A percentile compares a stretch with the other conserved stretches of the same genome.
phyloP scores from a whole-genome alignment of 176 grass and related monocot genomes.

The Oryza meyeriana region DNA sequence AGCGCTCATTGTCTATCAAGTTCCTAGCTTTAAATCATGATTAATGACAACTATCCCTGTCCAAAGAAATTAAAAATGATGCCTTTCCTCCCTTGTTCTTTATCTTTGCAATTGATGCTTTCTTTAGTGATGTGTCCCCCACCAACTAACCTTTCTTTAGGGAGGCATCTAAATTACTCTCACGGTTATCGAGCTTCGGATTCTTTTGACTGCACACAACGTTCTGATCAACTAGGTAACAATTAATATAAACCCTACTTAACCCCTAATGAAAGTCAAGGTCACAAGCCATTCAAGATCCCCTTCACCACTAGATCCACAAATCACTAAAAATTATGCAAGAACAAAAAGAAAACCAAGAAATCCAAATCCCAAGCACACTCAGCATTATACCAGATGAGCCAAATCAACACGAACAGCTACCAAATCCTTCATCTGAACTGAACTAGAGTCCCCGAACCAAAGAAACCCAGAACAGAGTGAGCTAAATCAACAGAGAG shows the following conservation, averaged over 20 bases:
- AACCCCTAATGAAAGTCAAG: constrained; percentile 45
- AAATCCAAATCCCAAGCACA: neutral
- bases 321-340: constrained; percentile 6
- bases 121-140: neutral
- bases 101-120: neutral
- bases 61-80: constrained; percentile 9
- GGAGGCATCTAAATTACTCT: constrained; percentile 1
- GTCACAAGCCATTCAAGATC: constrained; percentile 19
- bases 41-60: neutral
- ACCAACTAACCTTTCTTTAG: neutral
- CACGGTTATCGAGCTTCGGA: constrained; percentile 6
- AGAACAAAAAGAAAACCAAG: neutral
- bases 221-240: constrained; percentile 27
- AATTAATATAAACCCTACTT: constrained; percentile 49
- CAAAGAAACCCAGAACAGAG: neutral
- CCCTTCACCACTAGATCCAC: constrained; percentile 23
- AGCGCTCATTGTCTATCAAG: neutral
- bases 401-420: neutral
- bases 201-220: constrained; percentile 24
- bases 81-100: neutral
- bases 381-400: neutral
- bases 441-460: neutral
- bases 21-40: constrained; percentile 2
- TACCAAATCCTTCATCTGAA: neutral
- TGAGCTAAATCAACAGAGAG: neutral